Percentiles rank a stretch among this genome's conserved stretches.
phyloP scores from a whole-genome alignment of 805 yeast species.

The Cyberlindnera samutprakarnensis region DNA sequence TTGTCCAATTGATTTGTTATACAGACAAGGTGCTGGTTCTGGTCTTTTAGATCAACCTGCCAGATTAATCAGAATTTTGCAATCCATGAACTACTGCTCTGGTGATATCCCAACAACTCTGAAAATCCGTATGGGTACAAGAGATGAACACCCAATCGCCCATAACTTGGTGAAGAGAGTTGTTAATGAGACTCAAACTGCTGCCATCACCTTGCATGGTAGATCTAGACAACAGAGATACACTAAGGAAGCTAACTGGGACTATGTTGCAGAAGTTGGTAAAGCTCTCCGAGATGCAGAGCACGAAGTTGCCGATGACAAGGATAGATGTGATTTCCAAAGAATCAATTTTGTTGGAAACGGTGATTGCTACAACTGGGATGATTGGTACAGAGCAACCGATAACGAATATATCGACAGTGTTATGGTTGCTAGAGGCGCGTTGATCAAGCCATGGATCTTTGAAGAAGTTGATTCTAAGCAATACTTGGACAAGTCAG shows the following conservation, averaged over 20 bases:
- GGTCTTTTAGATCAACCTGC: constrained; percentile 89
- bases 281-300: constrained; percentile 51
- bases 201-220: constrained; percentile 92
- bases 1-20: constrained; percentile 94
- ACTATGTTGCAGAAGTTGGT: constrained; percentile 72
- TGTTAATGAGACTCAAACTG: constrained; percentile 72
- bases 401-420: constrained; percentile 70
- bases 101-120: constrained; percentile 91
- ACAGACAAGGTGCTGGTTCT: constrained; percentile 91
- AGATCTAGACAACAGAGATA: constrained; percentile 95
- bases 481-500: constrained; percentile 84
- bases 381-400: constrained; percentile 79
- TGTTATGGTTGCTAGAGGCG: constrained; percentile 97
- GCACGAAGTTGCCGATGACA: constrained; percentile 49
- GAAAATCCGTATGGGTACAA: constrained; percentile 87
- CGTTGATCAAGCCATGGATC: constrained; percentile 97
- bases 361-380: constrained; percentile 83
- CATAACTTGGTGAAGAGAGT: constrained; percentile 62
- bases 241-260: constrained; percentile 90
- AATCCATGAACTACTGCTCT: constrained; percentile 82
- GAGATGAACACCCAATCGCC: constrained; percentile 86
- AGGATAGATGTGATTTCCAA: constrained; percentile 46
- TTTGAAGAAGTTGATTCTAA: constrained; percentile 89
- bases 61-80: constrained; percentile 64
- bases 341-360: constrained; percentile 86